Evolutionary conservation across 805 yeast species (phyloP).

Genomic region (Lipomyces mesembrius): DNA sequence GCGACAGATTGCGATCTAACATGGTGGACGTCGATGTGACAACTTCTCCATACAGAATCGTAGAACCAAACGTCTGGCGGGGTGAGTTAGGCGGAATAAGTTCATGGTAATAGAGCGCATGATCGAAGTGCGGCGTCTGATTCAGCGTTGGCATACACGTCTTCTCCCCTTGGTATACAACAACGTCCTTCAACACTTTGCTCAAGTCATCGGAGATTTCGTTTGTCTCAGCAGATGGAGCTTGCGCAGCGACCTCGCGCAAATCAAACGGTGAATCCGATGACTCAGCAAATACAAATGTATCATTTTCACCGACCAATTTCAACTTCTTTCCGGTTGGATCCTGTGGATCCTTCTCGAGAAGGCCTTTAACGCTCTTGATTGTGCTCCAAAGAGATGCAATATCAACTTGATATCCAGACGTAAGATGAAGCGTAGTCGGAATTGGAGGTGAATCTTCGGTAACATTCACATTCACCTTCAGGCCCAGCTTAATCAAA

Average conservation of each 20-base stretch:
- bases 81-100: slow-evolving; percentile 18
- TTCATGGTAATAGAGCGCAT: slow-evolving; percentile 56
- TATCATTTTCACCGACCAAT: slow-evolving; percentile 60
- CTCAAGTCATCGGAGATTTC: slow-evolving; percentile 59
- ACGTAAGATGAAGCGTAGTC: slow-evolving; percentile 66
- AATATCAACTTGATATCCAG: slow-evolving; percentile 47
- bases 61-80: slow-evolving; percentile 54
- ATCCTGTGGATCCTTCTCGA: slow-evolving; percentile 18
- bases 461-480: slow-evolving; percentile 58
- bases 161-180: slow-evolving; percentile 58
- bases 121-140: slow-evolving; percentile 75
- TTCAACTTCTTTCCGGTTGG: slow-evolving; percentile 45
- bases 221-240: slow-evolving; percentile 26
- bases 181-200: slow-evolving; percentile 60
- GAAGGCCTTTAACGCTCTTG: slow-evolving; percentile 47
- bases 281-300: slow-evolving; percentile 48
- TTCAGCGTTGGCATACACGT: slow-evolving; percentile 13
- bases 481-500: slow-evolving; percentile 65
- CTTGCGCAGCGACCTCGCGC: slow-evolving; percentile 11
- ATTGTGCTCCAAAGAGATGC: slow-evolving; percentile 46
- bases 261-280: slow-evolving; percentile 30
- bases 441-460: slow-evolving; percentile 61
- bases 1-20: slow-evolving; percentile 69
- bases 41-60: slow-evolving; percentile 80
- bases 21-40: slow-evolving; percentile 84